phyloP scores from a whole-genome alignment of 176 grass and related monocot species.

The Cenchrus purpureus region DNA sequence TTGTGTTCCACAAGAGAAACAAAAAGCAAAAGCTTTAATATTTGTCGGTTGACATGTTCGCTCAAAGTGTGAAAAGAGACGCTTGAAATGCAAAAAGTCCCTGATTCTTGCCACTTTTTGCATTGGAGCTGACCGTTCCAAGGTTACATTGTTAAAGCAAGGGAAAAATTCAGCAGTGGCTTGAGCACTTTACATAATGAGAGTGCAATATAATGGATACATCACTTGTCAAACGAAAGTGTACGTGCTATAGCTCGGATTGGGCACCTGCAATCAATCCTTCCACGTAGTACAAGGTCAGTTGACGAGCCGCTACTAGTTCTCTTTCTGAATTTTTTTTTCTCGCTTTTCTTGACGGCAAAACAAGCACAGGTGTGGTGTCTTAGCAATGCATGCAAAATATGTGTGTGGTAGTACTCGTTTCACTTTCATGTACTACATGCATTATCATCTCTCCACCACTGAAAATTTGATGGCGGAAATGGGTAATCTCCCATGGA shows the following conservation, averaged over 20 bases:
- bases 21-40: neutral
- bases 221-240: neutral
- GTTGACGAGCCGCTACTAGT: neutral
- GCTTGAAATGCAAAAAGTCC: neutral
- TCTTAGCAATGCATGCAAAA: neutral
- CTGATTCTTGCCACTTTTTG: neutral
- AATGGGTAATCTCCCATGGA: neutral
- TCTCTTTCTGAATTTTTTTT: neutral
- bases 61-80: neutral
- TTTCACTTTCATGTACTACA: conserved; percentile 4
- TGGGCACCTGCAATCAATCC: neutral
- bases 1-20: neutral
- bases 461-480: neutral
- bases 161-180: neutral
- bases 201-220: neutral
- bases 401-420: neutral
- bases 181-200: neutral
- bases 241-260: neutral
- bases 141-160: neutral
- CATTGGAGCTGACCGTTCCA: neutral
- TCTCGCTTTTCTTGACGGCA: neutral
- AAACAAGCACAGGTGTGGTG: neutral
- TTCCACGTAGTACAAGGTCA: neutral
- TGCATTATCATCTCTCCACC: neutral
- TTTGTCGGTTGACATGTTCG: neutral